phyloP scores from a whole-genome alignment of 2,329 filamentous ascomycete species.

The Elsinoe necatrix region DNA sequence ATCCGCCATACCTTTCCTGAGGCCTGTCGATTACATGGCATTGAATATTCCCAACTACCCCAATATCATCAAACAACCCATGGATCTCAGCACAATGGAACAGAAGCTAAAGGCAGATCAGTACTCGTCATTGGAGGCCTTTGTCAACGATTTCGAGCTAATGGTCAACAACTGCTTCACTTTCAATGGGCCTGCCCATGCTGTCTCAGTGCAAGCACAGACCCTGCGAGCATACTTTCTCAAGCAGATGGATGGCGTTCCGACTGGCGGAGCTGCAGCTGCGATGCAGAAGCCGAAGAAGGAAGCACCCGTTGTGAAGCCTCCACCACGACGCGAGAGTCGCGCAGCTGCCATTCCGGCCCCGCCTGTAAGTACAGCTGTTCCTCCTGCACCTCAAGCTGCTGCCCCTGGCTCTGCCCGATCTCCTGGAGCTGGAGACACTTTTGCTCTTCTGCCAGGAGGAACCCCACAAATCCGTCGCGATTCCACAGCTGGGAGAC shows the following conservation, averaged over 20 bases:
- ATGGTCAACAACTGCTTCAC: slow-evolving; percentile 69
- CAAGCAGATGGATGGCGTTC: slow-evolving; percentile 52
- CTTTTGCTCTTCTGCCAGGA: slow-evolving; percentile 69
- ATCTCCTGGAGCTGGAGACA: slow-evolving; percentile 43
- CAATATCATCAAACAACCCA: slow-evolving; percentile 63
- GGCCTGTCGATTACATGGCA: slow-evolving; percentile 68
- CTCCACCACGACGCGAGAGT: slow-evolving; percentile 28
- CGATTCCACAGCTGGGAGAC: slow-evolving; percentile 73
- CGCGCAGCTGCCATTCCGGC: slow-evolving; percentile 19
- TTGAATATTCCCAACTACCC: slow-evolving; percentile 69
- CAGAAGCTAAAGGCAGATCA: slow-evolving; percentile 61
- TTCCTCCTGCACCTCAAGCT: slow-evolving; percentile 22
- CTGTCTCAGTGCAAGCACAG: slow-evolving; percentile 60
- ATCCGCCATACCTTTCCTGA: slow-evolving; percentile 64
- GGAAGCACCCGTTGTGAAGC: slow-evolving; percentile 27
- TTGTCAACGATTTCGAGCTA: slow-evolving; percentile 65
- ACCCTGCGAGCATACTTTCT: slow-evolving; percentile 52
- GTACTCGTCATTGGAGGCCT: slow-evolving; percentile 63
- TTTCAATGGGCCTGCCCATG: slow-evolving; percentile 76
- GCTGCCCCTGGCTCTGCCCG: slow-evolving; percentile 36
- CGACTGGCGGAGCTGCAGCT: slow-evolving; percentile 49
- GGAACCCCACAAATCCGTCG: slow-evolving; percentile 76
- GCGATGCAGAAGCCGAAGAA: slow-evolving; percentile 50
- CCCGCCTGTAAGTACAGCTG: slow-evolving; percentile 30
- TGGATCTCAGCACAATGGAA: slow-evolving; percentile 80